These are phyloP conservation scores for Polyplosphaeria fusca DNA, from an alignment of 495 filamentous ascomycete genomes.

Conservation along the genomic window DNA sequence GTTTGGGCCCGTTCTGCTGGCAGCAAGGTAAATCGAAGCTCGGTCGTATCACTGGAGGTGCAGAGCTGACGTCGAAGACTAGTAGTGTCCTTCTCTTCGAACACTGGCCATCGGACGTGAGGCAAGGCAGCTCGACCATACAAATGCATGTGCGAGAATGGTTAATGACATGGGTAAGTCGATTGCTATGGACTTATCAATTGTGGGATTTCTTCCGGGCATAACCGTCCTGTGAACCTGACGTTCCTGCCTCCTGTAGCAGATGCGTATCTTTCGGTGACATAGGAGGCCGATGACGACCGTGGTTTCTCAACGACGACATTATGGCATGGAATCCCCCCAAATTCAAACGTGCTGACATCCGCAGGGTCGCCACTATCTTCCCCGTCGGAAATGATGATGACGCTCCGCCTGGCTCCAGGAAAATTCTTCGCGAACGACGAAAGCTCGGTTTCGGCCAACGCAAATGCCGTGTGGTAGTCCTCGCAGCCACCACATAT, in stretches of 20 bases:
- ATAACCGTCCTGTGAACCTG: no score
- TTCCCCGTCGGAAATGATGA: background rate
- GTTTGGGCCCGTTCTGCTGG: no score
- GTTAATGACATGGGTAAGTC: no score
- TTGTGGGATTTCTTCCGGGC: no score
- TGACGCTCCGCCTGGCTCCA: background rate
- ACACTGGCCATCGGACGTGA: no score
- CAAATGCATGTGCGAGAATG: no score
- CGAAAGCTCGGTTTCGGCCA: background rate
- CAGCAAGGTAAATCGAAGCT: no score
- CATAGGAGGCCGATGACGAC: background rate
- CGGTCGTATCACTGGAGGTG: no score
- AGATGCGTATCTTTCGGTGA: background rate
- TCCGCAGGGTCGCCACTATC: background rate
- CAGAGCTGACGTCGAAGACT: no score
- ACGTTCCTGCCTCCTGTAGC: background rate
- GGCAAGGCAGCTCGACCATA: no score
- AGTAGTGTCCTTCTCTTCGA: no score
- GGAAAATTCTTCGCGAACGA: background rate
- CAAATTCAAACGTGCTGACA: background rate
- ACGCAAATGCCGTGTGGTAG: background rate
- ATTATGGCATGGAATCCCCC: background rate
- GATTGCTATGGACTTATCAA: no score
- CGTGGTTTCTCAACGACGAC: background rate
- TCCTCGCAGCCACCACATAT: background rate